phyloP scores from a whole-genome alignment of 352 stramenopile species.

The Proteromonas lacertae region DNA sequence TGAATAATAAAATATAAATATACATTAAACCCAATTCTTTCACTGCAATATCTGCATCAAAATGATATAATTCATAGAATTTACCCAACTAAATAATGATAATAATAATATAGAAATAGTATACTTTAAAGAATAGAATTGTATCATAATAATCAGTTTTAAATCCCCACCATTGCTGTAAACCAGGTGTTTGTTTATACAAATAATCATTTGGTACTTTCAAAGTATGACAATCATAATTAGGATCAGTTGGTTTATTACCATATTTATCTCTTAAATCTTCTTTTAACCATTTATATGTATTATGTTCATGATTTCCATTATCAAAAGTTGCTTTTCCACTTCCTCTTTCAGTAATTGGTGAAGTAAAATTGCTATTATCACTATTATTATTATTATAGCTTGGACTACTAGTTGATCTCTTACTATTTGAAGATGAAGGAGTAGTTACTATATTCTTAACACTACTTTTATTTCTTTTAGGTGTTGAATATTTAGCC shows the following conservation, averaged over 20 bases:
- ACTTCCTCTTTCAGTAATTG: constrained; percentile 9
- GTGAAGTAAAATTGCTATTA: background rate
- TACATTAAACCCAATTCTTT: constrained; percentile 37
- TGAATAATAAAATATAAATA: constrained; percentile 18
- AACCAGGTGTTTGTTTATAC: constrained; percentile 55
- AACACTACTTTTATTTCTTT: too few relatives aligned
- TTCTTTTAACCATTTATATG: constrained; percentile 40
- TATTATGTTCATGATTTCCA: constrained; percentile 46
- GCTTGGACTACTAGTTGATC: background rate
- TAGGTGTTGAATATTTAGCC: too few relatives aligned
- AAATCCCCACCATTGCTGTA: constrained; percentile 91
- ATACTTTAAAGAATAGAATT: constrained; percentile 95
- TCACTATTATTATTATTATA: background rate
- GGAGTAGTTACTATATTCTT: too few relatives aligned
- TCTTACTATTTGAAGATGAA: background rate
- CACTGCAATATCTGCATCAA: constrained; percentile 87
- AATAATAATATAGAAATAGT: constrained; percentile 31
- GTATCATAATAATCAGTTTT: constrained; percentile 87
- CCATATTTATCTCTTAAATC: constrained; percentile 42
- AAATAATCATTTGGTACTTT: constrained; percentile 40
- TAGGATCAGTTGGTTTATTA: constrained; percentile 26
- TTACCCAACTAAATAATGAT: constrained; percentile 12
- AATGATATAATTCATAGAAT: constrained; percentile 59
- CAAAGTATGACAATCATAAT: constrained; percentile 65
- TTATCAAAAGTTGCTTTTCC: too few relatives aligned